Conservation (phyloP, 176 grass and related monocot species). For the Oryza longistaminata region DNA sequence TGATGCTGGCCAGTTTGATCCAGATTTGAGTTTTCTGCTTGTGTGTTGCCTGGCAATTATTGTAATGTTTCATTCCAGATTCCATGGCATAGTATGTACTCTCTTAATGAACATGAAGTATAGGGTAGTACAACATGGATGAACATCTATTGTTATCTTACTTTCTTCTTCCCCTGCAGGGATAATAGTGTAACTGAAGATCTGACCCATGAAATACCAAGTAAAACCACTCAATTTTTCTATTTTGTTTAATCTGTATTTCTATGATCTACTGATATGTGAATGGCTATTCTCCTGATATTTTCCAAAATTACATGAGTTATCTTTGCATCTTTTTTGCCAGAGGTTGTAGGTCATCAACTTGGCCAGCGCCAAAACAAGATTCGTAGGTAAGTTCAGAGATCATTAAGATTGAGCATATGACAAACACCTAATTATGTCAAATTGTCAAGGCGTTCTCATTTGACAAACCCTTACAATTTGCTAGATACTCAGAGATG, state of each 20-base stretch:
- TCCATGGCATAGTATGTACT: neutral
- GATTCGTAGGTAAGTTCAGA: constrained; percentile 54
- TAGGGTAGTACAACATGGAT: neutral
- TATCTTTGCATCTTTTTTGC: constrained; percentile 12
- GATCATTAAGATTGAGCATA: constrained; percentile 7
- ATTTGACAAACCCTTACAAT: constrained; percentile 32
- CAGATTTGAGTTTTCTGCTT: neutral
- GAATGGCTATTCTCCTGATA: constrained; percentile 17
- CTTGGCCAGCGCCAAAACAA: constrained; percentile 56
- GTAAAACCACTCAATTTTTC: constrained; percentile 14
- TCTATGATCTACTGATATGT: neutral
- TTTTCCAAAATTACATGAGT: constrained; percentile 1
- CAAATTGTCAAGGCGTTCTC: too few relatives aligned
- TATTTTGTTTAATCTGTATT: neutral
- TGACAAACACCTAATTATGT: too few relatives aligned
- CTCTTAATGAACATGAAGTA: neutral
- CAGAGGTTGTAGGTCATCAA: constrained; percentile 53
- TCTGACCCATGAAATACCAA: constrained; percentile 27
- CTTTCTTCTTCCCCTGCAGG: constrained; percentile 6
- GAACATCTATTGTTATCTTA: neutral
- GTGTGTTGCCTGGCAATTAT: neutral
- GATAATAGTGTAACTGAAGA: constrained; percentile 3
- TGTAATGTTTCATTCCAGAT: constrained; percentile 5
- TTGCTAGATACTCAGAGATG: constrained; percentile 85
- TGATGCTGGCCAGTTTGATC: neutral